These are phyloP conservation scores for Evansstolkia leycettana DNA, from an alignment of 495 filamentous ascomycete species.

Conservation along the genomic window DNA sequence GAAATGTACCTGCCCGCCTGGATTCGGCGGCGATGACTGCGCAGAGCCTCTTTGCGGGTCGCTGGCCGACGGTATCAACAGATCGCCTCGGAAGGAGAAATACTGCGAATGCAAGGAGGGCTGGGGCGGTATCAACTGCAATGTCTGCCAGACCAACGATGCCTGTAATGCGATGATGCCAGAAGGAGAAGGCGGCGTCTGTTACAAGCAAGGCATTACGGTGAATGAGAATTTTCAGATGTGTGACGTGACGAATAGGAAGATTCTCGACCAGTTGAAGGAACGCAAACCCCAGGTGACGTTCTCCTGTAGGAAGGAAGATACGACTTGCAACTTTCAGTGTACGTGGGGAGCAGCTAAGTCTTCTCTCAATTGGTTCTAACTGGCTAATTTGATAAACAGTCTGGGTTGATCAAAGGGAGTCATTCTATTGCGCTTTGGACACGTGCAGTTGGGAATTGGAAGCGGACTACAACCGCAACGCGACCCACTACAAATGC, in stretches of 20 bases:
- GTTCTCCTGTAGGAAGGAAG: slow-evolving; percentile 72
- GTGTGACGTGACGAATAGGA: slow-evolving; percentile 91
- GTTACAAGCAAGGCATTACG: slow-evolving; percentile 80
- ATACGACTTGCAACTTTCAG: slow-evolving; percentile 78
- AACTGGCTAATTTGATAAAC: background rate
- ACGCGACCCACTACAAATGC: slow-evolving; percentile 75
- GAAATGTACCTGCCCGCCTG: slow-evolving; percentile 81
- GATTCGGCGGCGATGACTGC: slow-evolving; percentile 90
- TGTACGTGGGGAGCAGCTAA: slow-evolving; percentile 39
- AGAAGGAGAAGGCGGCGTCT: slow-evolving; percentile 64
- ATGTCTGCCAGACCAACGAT: slow-evolving; percentile 74
- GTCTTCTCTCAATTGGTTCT: background rate
- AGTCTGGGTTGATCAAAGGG: slow-evolving; percentile 89
- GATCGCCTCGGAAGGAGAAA: slow-evolving; percentile 52
- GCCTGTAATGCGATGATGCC: slow-evolving; percentile 83
- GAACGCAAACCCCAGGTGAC: slow-evolving; percentile 81
- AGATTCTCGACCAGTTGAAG: slow-evolving; percentile 79
- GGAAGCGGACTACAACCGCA: slow-evolving; percentile 55
- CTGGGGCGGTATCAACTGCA: slow-evolving; percentile 98
- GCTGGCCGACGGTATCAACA: slow-evolving; percentile 64
- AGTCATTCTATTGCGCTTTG: slow-evolving; percentile 93
- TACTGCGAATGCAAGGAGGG: slow-evolving; percentile 83
- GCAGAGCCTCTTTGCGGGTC: slow-evolving; percentile 79
- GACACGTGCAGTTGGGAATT: slow-evolving; percentile 64
- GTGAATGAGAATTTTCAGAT: slow-evolving; percentile 94